A percentile compares a stretch with the other conserved stretches of the same genome.
phyloP scores from a whole-genome alignment of 805 yeast species.

The Candida ipomoeae region DNA sequence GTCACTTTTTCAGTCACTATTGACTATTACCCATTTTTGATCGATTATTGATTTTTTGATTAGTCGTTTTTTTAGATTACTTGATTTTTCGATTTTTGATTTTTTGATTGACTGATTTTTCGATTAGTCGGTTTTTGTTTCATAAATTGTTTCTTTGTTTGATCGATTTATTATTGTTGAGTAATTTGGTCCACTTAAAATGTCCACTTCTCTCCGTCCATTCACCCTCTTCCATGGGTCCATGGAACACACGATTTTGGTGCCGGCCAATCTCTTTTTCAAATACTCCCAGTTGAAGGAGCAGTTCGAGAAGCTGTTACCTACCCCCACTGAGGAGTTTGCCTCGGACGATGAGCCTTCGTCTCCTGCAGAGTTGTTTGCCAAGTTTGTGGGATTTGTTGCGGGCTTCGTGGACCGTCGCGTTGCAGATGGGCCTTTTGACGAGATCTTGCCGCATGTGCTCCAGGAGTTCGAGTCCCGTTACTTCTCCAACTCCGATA shows the following conservation, averaged over 20 bases:
- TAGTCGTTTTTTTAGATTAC: no score
- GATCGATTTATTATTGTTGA: no score
- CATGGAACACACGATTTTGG: slow-evolving; percentile 81
- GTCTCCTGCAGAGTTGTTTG: slow-evolving; percentile 79
- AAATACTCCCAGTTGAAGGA: slow-evolving; percentile 84
- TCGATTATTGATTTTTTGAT: no score
- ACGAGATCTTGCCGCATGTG: slow-evolving; percentile 65
- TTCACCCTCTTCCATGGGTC: slow-evolving; percentile 79
- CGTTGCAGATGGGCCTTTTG: slow-evolving; percentile 52
- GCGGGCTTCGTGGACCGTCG: slow-evolving; percentile 44
- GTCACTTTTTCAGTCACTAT: no score
- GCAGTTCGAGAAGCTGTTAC: slow-evolving; percentile 74
- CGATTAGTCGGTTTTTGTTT: no score
- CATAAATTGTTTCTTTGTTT: no score
- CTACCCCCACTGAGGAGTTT: slow-evolving; percentile 75
- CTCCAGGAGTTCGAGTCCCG: slow-evolving; percentile 81
- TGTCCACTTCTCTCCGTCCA: slow-evolving; percentile 54
- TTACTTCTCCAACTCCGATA: slow-evolving; percentile 61
- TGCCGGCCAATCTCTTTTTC: slow-evolving; percentile 76
- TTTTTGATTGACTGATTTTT: no score
- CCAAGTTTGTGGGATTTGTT: slow-evolving; percentile 75
- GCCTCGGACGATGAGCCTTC: slow-evolving; percentile 87
- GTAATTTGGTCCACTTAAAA: neutral
- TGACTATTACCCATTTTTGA: no score
- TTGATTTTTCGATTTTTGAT: no score